Percentiles rank a stretch among this genome's conserved stretches.
Conservation (phyloP, 495 filamentous ascomycete species). For the Chaetomidium leptoderma region DNA sequence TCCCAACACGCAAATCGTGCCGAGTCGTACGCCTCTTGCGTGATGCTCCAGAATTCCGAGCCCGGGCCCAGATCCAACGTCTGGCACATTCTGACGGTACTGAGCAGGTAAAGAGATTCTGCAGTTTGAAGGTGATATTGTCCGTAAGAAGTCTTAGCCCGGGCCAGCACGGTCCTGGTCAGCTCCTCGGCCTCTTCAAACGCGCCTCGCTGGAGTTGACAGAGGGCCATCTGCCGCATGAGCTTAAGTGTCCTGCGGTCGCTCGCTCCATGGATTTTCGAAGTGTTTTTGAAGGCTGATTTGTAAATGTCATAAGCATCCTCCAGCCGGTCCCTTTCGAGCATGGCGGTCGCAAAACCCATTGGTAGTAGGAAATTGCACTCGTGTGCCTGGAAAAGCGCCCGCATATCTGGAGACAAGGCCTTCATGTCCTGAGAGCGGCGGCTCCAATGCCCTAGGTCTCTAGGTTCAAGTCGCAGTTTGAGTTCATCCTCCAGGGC, state of each 20-base stretch:
- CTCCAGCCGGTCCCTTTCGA: too few species aligned
- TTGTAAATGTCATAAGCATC: too few species aligned
- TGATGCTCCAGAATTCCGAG: neutral
- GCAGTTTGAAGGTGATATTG: constrained; percentile 2
- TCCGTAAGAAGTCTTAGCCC: neutral
- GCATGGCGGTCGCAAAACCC: neutral
- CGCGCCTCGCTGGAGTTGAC: neutral
- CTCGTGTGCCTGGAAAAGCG: neutral
- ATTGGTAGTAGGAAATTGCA: neutral
- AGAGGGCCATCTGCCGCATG: neutral
- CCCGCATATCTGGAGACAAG: too few species aligned
- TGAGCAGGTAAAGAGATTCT: neutral
- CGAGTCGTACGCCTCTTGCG: constrained; percentile 1
- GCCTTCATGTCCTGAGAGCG: neutral
- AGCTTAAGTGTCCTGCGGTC: neutral
- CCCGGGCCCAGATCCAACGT: neutral
- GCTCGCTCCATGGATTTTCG: neutral
- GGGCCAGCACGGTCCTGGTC: neutral
- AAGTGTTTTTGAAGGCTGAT: too few species aligned
- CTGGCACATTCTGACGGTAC: neutral
- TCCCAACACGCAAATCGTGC: neutral
- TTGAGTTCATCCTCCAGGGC: neutral
- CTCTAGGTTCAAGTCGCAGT: neutral
- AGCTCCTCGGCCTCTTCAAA: constrained; percentile 1
- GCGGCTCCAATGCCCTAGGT: neutral